Percentiles rank a stretch among this genome's conserved stretches.
phyloP scores from a whole-genome alignment of 108 stramenopile genomes.

The Skeletonema grethae region DNA sequence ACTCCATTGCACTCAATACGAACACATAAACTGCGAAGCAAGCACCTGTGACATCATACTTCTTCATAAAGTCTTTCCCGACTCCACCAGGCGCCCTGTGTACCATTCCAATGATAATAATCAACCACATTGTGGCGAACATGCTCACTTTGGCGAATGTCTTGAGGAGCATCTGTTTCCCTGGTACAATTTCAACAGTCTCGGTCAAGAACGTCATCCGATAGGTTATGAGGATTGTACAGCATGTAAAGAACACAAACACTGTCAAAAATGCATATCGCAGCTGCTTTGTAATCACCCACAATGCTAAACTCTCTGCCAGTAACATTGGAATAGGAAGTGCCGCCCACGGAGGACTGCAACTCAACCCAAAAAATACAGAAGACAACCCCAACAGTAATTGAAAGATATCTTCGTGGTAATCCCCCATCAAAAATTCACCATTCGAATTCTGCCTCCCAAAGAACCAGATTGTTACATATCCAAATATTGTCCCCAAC shows the following conservation, averaged over 20 bases:
- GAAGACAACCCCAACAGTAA: constrained; percentile 54
- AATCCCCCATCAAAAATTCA: constrained; percentile 70
- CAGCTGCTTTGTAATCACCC: constrained; percentile 70
- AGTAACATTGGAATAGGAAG: constrained; percentile 75
- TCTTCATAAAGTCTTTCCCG: constrained; percentile 49
- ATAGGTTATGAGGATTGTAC: constrained; percentile 64
- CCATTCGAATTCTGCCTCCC: constrained; percentile 59
- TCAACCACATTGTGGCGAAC: constrained; percentile 46
- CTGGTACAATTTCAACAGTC: constrained; percentile 47
- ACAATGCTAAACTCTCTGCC: constrained; percentile 64
- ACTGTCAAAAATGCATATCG: constrained; percentile 69
- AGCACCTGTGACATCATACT: constrained; percentile 62
- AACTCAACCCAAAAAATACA: constrained; percentile 61
- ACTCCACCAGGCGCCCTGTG: constrained; percentile 65
- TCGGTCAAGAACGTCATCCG: constrained; percentile 68
- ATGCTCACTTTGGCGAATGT: constrained; percentile 62
- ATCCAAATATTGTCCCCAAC: constrained; percentile 43
- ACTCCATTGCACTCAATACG: constrained; percentile 52
- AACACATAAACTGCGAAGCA: constrained; percentile 54
- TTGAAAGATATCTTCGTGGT: constrained; percentile 84
- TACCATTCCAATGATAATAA: constrained; percentile 62
- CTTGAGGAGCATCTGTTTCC: constrained; percentile 45
- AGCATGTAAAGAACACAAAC: constrained; percentile 70
- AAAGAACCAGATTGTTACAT: constrained; percentile 63
- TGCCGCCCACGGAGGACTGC: constrained; percentile 75